Conservation (phyloP, 768 basidiomycete genomes). For the Leucocoprinus birnbaumii region DNA sequence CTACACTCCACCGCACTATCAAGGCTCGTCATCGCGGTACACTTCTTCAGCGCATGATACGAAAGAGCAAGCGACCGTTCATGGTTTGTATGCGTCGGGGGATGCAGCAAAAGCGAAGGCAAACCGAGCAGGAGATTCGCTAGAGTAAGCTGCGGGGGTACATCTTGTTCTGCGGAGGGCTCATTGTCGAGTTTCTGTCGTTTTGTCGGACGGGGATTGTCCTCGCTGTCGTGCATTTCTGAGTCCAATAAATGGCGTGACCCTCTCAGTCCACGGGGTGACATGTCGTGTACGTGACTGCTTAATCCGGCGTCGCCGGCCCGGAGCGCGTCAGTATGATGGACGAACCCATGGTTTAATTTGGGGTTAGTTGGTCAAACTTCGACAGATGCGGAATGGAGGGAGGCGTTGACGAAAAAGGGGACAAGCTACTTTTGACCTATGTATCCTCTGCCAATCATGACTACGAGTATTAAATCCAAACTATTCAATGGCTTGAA, state of each 20-base stretch:
- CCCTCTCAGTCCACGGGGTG: background rate
- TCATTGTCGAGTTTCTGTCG: background rate
- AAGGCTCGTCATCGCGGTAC: constrained; percentile 46
- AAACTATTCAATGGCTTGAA: too few relatives aligned
- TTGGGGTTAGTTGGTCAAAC: too few relatives aligned
- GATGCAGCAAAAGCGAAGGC: constrained; percentile 59
- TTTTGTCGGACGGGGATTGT: constrained; percentile 5
- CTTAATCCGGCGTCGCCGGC: too few relatives aligned
- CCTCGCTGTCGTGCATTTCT: constrained; percentile 1
- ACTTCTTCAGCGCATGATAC: constrained; percentile 51
- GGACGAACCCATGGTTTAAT: too few relatives aligned
- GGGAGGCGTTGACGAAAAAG: too few relatives aligned
- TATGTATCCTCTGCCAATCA: too few relatives aligned
- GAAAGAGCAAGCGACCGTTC: constrained; percentile 54
- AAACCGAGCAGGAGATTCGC: constrained; percentile 57
- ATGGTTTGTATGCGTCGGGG: constrained; percentile 59
- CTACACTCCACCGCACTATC: constrained; percentile 63
- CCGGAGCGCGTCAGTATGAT: too few relatives aligned
- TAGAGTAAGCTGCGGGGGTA: constrained; percentile 25
- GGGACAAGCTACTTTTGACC: too few relatives aligned
- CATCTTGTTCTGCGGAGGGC: background rate
- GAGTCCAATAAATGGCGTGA: background rate
- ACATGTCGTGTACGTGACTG: constrained; percentile 6
- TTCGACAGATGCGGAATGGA: too few relatives aligned
- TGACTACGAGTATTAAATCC: too few relatives aligned